phyloP scores from a whole-genome alignment of 2,329 filamentous ascomycete genomes.

The Stemphylium vesicarium region DNA sequence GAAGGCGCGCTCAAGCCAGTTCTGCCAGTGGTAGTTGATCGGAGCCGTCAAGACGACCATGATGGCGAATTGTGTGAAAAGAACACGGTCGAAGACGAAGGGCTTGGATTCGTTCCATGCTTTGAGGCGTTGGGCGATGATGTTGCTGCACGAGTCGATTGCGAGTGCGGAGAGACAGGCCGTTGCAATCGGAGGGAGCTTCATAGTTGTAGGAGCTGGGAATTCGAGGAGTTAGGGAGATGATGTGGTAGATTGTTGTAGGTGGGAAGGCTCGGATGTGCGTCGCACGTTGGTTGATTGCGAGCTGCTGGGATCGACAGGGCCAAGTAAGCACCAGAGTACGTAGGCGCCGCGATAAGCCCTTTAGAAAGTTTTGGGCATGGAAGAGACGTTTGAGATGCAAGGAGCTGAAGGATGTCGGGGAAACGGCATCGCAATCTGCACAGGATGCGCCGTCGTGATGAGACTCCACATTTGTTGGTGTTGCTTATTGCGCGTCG shows the following conservation, averaged over 20 bases:
- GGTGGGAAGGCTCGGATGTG: not conserved
- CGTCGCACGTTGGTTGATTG: not conserved
- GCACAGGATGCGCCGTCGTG: constrained; percentile 6
- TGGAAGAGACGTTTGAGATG: not conserved
- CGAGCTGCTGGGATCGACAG: constrained; percentile 6
- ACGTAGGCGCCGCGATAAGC: not conserved
- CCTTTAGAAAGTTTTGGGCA: not conserved
- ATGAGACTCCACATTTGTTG: constrained; percentile 15
- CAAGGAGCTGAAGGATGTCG: not conserved
- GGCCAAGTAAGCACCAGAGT: not conserved
- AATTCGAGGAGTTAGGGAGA: not conserved
- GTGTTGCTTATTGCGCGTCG: constrained; percentile 13
- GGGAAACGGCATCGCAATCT: constrained; percentile 3
- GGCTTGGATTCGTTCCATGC: constrained; percentile 43
- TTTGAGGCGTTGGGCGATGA: constrained; percentile 47
- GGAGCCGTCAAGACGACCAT: constrained; percentile 76
- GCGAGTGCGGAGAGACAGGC: constrained; percentile 44
- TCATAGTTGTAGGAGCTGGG: constrained; percentile 21
- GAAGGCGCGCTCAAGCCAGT: constrained; percentile 75
- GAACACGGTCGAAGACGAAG: constrained; percentile 47
- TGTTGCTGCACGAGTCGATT: constrained; percentile 47
- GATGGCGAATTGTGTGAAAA: constrained; percentile 53
- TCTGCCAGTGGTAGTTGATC: constrained; percentile 87
- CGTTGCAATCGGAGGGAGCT: constrained; percentile 42
- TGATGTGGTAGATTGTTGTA: not conserved